Conservation (phyloP, 306 rosid species). For the Quillaja saponaria region DNA sequence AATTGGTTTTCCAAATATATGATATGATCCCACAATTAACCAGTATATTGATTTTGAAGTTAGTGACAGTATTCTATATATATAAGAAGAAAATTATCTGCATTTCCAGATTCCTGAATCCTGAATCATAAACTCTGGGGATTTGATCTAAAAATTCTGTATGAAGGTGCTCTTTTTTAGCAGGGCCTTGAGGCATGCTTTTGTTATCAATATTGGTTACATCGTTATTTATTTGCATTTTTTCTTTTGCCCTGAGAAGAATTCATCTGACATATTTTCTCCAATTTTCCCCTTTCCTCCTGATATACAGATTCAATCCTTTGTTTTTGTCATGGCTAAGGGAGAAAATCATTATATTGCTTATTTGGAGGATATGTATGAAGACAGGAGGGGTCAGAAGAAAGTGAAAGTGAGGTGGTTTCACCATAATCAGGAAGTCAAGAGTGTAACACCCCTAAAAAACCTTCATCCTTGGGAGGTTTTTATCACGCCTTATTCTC, state of each 20-base stretch:
- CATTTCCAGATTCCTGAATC: not conserved
- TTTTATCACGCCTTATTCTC: conserved; percentile 86
- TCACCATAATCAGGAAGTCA: conserved; percentile 94
- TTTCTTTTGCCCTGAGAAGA: not conserved
- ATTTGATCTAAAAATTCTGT: conserved; percentile 1
- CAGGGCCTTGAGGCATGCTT: conserved; percentile 3
- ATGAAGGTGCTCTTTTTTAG: not conserved
- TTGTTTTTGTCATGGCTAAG: conserved; percentile 96
- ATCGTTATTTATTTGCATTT: not conserved
- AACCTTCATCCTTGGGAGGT: conserved; percentile 93
- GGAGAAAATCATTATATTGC: conserved; percentile 87
- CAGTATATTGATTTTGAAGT: too few relatives aligned
- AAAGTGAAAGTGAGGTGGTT: conserved; percentile 98
- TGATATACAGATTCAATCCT: conserved; percentile 76
- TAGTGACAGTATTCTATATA: too few relatives aligned
- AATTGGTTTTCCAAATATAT: too few relatives aligned
- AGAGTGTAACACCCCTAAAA: conserved; percentile 63
- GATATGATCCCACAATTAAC: too few relatives aligned
- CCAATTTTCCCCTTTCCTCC: conserved; percentile 28
- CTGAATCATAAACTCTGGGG: not conserved
- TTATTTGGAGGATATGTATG: conserved; percentile 95
- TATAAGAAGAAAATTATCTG: too few relatives aligned
- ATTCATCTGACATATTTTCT: not conserved
- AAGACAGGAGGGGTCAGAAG: conserved; percentile 90
- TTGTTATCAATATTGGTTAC: too few relatives aligned